Evolutionary conservation across 805 yeast genomes (phyloP).

Genomic region (Candida gorgasii): DNA sequence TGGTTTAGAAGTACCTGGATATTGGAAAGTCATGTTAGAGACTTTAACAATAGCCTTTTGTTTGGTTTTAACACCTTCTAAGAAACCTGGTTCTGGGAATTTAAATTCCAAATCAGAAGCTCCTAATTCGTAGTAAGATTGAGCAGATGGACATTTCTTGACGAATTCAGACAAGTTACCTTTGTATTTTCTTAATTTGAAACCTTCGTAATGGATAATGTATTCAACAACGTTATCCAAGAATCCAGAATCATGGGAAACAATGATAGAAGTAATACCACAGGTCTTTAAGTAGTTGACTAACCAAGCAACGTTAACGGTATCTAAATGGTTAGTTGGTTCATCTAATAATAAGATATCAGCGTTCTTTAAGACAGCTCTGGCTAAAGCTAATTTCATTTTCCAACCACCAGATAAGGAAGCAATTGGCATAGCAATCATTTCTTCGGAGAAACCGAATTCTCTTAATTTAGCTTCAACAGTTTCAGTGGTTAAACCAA

Average conservation of each 20-base stretch:
- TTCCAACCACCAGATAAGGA: slow-evolving; percentile 99
- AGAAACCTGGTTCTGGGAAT: slow-evolving; percentile 99
- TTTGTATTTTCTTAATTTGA: slow-evolving; percentile 99
- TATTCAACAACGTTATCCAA: slow-evolving; percentile 95
- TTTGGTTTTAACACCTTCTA: slow-evolving; percentile 99
- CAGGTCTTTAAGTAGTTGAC: slow-evolving; percentile 98
- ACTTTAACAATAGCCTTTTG: slow-evolving; percentile 99
- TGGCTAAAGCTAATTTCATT: slow-evolving; percentile 99
- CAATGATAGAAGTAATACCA: slow-evolving; percentile 97
- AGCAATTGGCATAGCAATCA: slow-evolving; percentile 91
- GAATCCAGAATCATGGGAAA: slow-evolving; percentile 99
- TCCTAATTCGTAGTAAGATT: slow-evolving; percentile 97
- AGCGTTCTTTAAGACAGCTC: slow-evolving; percentile 98
- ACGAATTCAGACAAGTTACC: slow-evolving; percentile 99
- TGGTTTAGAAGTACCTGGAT: slow-evolving; percentile 98
- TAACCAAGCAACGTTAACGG: slow-evolving; percentile 99
- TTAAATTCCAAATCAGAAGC: slow-evolving; percentile 95
- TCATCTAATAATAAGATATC: slow-evolving; percentile 97
- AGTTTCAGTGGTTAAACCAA: slow-evolving; percentile 67
- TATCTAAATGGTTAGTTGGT: slow-evolving; percentile 99
- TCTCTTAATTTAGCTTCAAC: slow-evolving; percentile 77
- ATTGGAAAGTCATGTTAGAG: slow-evolving; percentile 96
- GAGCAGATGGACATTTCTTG: slow-evolving; percentile 97
- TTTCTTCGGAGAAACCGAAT: slow-evolving; percentile 91
- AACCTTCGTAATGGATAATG: slow-evolving; percentile 99